Evolutionary conservation across 441 rosid genomes (phyloP), one percentile per base, ranked within the genome.

Genomic region (Populus hybrid): DNA sequence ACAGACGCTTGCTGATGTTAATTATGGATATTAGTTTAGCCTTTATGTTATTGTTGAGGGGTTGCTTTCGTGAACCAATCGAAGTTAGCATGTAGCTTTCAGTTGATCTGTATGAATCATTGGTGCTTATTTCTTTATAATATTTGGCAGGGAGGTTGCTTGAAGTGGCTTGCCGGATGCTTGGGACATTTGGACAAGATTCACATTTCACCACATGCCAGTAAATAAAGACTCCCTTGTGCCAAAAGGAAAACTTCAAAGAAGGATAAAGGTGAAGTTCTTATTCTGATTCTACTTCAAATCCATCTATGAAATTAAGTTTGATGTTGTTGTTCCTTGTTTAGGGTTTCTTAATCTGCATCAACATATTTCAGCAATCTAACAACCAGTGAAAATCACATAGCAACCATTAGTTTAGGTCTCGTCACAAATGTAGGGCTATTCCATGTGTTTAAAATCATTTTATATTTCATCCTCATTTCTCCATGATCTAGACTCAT

Each of bases 111-210:
- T 67, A 12, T 67, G 7, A 67, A 12, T 30, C 5, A 14, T 1
- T 9, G n/a, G 36, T 28, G 36, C 14, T 67, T 67, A 14, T 12
- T 12, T 16, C 69, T 21, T 3, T 23, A 1, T 28, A 11, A 21
- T 75, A 63, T 57, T 72, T 23, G 76, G 83, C 95, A 95, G 98
- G 98, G 79, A 95, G 86, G 82, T 83, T 95, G 83, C 78, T 93
- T 88, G 97, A 93, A 85, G 88, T 95, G 66, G 85, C 96, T 6
- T 95, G 98, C 85, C 81, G 84, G 34, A 84, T 95, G 91, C 89
- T 91, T 68, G 91, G 86, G 38, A 79, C 91, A 34, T 70, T 91
- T 32, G 94, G 92, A 63, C 92, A 87, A 69, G 87, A 86, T 79
- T 83, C 88, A 23, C 88, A 75, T 65, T 79, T 91, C 70, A 79